A percentile compares a stretch with the other conserved stretches of the same genome.
Evolutionary conservation across 768 basidiomycete genomes (phyloP).

Genomic region (Brasilioporus rufonigricans): DNA sequence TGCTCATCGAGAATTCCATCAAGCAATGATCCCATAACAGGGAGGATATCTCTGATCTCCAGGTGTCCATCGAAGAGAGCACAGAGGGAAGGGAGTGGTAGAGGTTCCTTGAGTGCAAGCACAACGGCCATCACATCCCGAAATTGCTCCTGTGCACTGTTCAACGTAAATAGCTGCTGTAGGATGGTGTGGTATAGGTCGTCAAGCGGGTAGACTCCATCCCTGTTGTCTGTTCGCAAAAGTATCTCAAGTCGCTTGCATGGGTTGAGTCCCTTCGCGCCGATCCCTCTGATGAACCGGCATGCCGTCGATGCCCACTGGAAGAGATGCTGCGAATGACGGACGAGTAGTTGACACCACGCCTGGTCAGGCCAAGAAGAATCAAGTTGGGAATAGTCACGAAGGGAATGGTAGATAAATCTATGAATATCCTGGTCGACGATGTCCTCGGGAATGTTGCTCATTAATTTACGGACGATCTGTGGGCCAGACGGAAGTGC

Average conservation of each 20-base stretch:
- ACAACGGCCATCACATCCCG: neutral
- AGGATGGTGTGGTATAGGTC: neutral
- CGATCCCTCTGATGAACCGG: neutral
- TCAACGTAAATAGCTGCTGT: neutral
- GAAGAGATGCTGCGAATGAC: neutral
- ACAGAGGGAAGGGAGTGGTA: neutral
- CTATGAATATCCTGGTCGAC: neutral
- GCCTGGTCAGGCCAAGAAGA: neutral
- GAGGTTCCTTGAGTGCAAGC: neutral
- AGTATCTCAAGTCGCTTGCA: neutral
- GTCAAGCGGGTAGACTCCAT: neutral
- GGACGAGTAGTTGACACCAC: neutral
- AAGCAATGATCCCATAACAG: neutral
- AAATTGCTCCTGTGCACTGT: neutral
- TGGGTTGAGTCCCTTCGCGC: neutral
- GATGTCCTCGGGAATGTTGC: neutral
- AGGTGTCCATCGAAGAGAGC: neutral
- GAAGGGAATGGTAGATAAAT: neutral
- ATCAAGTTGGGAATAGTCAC: neutral
- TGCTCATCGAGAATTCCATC: neutral
- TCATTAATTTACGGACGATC: no score
- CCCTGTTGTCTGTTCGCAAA: neutral
- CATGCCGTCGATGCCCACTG: neutral
- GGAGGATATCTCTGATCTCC: neutral
- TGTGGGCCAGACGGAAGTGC: neutral